phyloP scores from a whole-genome alignment of 441 rosid genomes.

The Jatropha multifida region DNA sequence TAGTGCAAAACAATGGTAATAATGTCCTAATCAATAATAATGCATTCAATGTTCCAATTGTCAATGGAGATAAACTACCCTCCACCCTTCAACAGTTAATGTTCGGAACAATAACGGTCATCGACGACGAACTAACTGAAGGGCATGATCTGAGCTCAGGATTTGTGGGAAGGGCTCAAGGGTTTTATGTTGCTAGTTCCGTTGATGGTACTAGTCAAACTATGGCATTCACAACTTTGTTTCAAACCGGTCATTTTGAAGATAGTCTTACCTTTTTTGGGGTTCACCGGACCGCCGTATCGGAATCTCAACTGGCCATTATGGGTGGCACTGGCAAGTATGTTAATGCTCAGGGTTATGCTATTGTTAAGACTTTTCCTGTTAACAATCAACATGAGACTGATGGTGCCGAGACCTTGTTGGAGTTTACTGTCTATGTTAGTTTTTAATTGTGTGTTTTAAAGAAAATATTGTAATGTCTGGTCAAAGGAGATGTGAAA shows the following conservation, averaged over 20 bases:
- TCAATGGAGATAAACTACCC: slow-evolving; percentile 35
- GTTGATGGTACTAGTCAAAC: slow-evolving; percentile 50
- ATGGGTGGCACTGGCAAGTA: slow-evolving; percentile 56
- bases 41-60: slow-evolving; percentile 32
- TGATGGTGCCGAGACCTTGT: slow-evolving; percentile 45
- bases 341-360: slow-evolving; percentile 41
- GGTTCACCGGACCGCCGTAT: slow-evolving; percentile 38
- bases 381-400: slow-evolving; percentile 30
- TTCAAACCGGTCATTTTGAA: slow-evolving; percentile 30
- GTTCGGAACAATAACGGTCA: slow-evolving; percentile 48
- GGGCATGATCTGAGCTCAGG: slow-evolving; percentile 45
- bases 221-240: slow-evolving; percentile 46
- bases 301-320: slow-evolving; percentile 50
- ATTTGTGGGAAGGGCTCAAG: slow-evolving; percentile 48
- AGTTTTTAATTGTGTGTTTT: slow-evolving; percentile 1
- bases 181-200: slow-evolving; percentile 47
- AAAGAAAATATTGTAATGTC: background rate
- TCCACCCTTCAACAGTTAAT: slow-evolving; percentile 35
- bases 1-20: slow-evolving; percentile 37
- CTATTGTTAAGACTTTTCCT: slow-evolving; percentile 38
- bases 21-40: slow-evolving; percentile 18
- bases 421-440: slow-evolving; percentile 32
- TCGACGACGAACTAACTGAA: slow-evolving; percentile 48
- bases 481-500: background rate
- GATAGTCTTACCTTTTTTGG: slow-evolving; percentile 51